Evolutionary conservation across 23 red algal genomes (phyloP).

Genomic region (Cyanidioschyzon merolae): DNA sequence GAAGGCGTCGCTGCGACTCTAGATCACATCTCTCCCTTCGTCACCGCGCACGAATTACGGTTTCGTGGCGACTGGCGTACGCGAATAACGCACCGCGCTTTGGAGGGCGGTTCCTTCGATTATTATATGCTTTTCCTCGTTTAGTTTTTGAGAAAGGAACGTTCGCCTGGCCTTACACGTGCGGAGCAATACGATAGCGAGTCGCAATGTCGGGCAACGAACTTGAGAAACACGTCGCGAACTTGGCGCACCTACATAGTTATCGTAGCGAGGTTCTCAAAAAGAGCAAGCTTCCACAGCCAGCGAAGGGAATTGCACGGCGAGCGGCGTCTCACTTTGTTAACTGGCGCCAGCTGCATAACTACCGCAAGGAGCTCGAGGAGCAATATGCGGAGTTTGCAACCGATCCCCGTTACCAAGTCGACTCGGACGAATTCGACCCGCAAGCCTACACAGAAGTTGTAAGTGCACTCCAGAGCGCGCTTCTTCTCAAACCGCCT

Average conservation of each 20-base stretch:
- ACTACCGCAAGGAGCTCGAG: slow-evolving; percentile 23
- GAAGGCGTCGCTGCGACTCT: too few relatives aligned
- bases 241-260: neutral
- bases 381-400: slow-evolving; percentile 14
- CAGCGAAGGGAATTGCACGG: neutral
- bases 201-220: neutral
- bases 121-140: too few relatives aligned
- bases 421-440: slow-evolving; percentile 25
- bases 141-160: too few relatives aligned
- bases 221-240: neutral
- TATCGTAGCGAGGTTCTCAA: neutral
- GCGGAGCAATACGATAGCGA: too few relatives aligned
- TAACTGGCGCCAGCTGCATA: neutral
- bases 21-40: too few relatives aligned
- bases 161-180: too few relatives aligned
- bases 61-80: too few relatives aligned
- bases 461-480: slow-evolving; percentile 17
- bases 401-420: slow-evolving; percentile 24
- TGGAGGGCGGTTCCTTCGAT: too few relatives aligned
- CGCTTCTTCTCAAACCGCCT: slow-evolving; percentile 10
- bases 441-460: slow-evolving; percentile 8
- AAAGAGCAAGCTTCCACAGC: neutral
- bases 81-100: too few relatives aligned
- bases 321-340: neutral
- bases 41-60: too few relatives aligned